Conservation (phyloP, 2,329 filamentous ascomycete species). For the Tolypocladium amazonense region DNA sequence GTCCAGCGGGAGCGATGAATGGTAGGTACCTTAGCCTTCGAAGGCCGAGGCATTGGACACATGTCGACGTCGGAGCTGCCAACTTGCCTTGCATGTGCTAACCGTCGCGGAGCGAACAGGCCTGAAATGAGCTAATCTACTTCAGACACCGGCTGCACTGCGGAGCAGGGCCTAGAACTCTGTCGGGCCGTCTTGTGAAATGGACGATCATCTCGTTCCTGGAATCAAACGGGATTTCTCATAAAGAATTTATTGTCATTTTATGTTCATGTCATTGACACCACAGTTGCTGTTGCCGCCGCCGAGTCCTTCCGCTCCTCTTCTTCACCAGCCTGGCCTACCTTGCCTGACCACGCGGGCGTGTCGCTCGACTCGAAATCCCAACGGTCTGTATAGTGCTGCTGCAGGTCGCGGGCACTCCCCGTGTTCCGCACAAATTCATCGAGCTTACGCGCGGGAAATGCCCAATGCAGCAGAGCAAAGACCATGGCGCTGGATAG, state of each 20-base stretch:
- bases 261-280: not conserved
- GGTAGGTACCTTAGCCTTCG: too few relatives aligned
- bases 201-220: not conserved
- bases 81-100: not conserved
- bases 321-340: not conserved
- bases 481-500: conserved; percentile 21
- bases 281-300: not conserved
- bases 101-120: not conserved
- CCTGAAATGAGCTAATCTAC: not conserved
- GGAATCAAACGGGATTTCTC: not conserved
- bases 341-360: not conserved
- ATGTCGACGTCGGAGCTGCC: not conserved
- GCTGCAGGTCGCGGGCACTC: conserved; percentile 16
- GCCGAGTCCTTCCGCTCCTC: not conserved
- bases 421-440: conserved; percentile 15
- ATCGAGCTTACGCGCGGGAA: conserved; percentile 17
- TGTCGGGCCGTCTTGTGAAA: not conserved
- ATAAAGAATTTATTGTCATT: not conserved
- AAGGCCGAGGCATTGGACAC: too few relatives aligned
- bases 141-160: not conserved
- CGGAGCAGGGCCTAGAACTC: not conserved
- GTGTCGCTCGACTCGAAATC: conserved; percentile 8
- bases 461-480: conserved; percentile 15
- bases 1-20: too few relatives aligned
- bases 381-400: conserved; percentile 18